Evolutionary conservation across 2,329 filamentous ascomycete genomes (phyloP).

Genomic region (Aureobasidium melanogenum): DNA sequence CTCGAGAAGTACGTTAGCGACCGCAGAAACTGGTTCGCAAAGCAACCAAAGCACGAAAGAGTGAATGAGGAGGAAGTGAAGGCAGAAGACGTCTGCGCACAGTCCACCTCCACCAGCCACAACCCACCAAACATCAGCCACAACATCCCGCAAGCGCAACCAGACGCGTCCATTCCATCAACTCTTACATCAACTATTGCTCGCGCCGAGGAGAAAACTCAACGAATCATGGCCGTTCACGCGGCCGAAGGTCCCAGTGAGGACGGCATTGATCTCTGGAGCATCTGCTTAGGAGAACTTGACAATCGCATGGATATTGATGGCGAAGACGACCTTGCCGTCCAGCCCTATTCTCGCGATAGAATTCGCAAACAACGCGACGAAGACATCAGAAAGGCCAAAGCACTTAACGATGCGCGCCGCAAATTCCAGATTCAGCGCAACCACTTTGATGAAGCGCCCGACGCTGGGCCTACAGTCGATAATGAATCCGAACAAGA

Average conservation of each 20-base stretch:
- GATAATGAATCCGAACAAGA: neutral
- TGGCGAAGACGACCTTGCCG: neutral
- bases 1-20: neutral
- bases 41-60: neutral
- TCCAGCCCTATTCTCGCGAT: neutral
- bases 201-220: neutral
- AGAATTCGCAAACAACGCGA: neutral
- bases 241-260: neutral
- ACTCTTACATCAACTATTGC: neutral
- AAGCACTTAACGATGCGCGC: neutral
- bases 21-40: neutral
- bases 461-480: neutral
- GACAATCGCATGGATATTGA: neutral
- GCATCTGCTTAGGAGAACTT: neutral
- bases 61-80: neutral
- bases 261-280: neutral
- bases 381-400: neutral
- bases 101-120: neutral
- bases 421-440: neutral
- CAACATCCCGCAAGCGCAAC: neutral
- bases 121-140: neutral
- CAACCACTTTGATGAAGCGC: neutral
- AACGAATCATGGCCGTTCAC: slow-evolving; percentile 1
- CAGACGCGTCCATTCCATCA: neutral
- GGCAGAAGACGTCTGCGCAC: neutral